Base-by-base conservation (phyloP, 352 stramenopile species). In the Phytophthora idaei region DNA sequence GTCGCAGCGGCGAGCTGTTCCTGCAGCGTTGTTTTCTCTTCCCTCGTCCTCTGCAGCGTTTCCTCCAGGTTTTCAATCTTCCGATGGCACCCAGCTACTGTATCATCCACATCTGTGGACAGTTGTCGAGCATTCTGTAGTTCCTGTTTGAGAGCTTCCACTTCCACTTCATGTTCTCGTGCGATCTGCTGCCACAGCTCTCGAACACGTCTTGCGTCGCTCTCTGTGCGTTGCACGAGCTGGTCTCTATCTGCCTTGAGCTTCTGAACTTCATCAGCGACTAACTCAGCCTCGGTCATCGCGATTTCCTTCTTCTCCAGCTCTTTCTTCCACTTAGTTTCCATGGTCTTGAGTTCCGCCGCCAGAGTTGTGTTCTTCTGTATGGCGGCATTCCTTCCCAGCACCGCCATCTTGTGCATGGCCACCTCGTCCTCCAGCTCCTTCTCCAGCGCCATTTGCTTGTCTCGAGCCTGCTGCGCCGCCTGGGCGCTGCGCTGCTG, bases 181-280 rank as follows among this genome's bases (percentile, higher is more conserved):
- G 75, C 79, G 61, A 93, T 92, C 69, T 93, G 83, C 48, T 89
- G 79, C 83, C 85, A 93, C 17, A 95, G 67, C 57, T 90, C 81
- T n/a, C 85, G 73, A 50, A 95, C 77, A 31, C 85, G 80, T 58
- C 78, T 83, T 0, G 87, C 87, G 36, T 93, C 85, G 12, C 69
- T 82, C 64, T 95, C 83, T 11, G 85, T 95, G 32, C 78, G 73
- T 65, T 87, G 73, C 7, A 93, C 71, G 29, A 93, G 73, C 45
- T 85, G 56, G 8, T 91, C 82, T 8, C 82, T 74, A 46, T 93
- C 81, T 11, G 73, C 12, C 47, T 77, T 69, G 6, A 86, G 45
- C 4, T 66, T 57, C 15, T 76, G 80, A 5, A 75, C 42, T 49
- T 93, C 80, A 15, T 88, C 81, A 14, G 63, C 57, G n/a, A 76